phyloP scores from a whole-genome alignment of 371 early-diverging fungal species.

The Rhizopus arrhizus region DNA sequence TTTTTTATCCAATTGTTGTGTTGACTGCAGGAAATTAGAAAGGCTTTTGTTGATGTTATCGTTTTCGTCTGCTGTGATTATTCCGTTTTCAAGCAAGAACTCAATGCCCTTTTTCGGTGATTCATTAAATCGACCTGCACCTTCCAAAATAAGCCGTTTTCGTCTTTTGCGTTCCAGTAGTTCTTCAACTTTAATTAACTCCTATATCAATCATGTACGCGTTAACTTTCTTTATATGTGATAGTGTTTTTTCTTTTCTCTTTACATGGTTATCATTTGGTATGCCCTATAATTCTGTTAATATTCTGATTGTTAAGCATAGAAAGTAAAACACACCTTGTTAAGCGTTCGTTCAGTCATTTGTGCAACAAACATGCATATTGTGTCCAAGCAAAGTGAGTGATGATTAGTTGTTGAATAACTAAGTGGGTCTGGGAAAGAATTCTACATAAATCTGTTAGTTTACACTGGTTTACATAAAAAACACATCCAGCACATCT shows the following conservation, averaged over 20 bases:
- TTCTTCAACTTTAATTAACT: constrained; percentile 18
- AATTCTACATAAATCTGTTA: constrained; percentile 33
- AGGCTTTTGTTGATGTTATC: constrained; percentile 60
- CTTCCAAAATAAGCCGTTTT: constrained; percentile 77
- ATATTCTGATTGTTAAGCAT: not conserved
- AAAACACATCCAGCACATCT: not conserved
- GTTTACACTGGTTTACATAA: too few species aligned
- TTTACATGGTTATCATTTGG: constrained; percentile 24
- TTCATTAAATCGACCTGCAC: constrained; percentile 82
- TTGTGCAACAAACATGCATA: constrained; percentile 76
- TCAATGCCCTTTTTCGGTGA: constrained; percentile 83
- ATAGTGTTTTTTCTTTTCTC: constrained; percentile 21
- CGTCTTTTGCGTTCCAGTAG: constrained; percentile 45
- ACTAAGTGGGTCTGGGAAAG: constrained; percentile 75
- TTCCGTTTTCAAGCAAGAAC: constrained; percentile 60
- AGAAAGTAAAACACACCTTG: constrained; percentile 20
- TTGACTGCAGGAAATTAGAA: constrained; percentile 72
- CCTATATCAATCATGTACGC: not conserved
- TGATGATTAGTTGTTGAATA: constrained; percentile 64
- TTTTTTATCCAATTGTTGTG: constrained; percentile 79
- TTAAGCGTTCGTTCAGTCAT: constrained; percentile 71
- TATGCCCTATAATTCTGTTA: not conserved
- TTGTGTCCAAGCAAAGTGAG: constrained; percentile 78
- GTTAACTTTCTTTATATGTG: not conserved
- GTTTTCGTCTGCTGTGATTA: constrained; percentile 51